Percentiles rank a stretch among this genome's conserved stretches.
Evolutionary conservation across 805 yeast genomes (phyloP).

Genomic region (Ogataea zsoltii): DNA sequence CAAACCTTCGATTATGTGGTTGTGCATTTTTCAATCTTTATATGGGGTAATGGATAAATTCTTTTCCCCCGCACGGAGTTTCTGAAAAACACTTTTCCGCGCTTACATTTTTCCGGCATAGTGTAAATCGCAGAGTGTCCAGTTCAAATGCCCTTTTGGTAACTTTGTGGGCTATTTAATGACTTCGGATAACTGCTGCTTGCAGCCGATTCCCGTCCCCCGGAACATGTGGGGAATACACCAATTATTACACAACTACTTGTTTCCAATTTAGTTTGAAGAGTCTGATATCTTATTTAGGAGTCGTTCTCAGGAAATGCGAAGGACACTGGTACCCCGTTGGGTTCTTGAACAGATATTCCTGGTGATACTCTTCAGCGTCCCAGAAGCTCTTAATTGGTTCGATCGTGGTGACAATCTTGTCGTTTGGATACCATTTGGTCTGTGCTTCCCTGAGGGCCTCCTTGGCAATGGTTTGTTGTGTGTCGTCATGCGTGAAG

Average conservation of each 20-base stretch:
- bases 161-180: not conserved
- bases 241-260: not conserved
- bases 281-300: too few relatives aligned
- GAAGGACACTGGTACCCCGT: constrained; percentile 88
- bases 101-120: constrained; percentile 2
- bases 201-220: not conserved
- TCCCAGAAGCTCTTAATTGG: constrained; percentile 75
- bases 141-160: too few relatives aligned
- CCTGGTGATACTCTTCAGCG: constrained; percentile 95
- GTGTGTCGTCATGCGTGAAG: constrained; percentile 59
- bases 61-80: constrained; percentile 2
- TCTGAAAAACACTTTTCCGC: constrained; percentile 5
- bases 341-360: constrained; percentile 77
- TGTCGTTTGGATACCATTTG: constrained; percentile 71
- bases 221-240: not conserved
- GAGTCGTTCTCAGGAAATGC: constrained; percentile 72
- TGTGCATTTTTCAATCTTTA: not conserved
- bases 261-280: too few relatives aligned
- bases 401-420: constrained; percentile 69
- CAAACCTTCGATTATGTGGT: not conserved
- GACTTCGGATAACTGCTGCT: not conserved
- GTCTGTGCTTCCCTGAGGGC: constrained; percentile 60
- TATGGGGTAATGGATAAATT: not conserved
- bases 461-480: constrained; percentile 39
- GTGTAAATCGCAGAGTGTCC: too few relatives aligned